Percentiles rank a stretch among this genome's conserved stretches.
These are phyloP conservation scores for Sugiyamaella novakii DNA, from an alignment of 1,139 yeast genomes.

Conservation along the genomic window DNA sequence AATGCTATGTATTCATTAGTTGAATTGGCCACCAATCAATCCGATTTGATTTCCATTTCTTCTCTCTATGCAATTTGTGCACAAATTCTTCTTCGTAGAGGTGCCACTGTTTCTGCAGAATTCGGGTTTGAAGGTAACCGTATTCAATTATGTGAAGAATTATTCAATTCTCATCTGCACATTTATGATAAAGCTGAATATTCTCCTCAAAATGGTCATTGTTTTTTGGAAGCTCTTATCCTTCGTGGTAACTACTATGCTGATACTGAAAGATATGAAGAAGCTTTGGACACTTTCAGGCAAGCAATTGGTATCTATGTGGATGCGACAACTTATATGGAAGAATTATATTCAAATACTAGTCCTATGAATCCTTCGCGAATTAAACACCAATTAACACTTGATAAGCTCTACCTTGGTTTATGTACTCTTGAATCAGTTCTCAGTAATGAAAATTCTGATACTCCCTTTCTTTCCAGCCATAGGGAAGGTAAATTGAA, in stretches of 20 bases:
- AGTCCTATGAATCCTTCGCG: conserved; percentile 1
- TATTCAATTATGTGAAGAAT: conserved; percentile 7
- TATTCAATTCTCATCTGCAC: conserved; percentile 11
- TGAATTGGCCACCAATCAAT: background rate
- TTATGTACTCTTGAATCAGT: conserved; percentile 12
- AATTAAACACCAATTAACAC: conserved; percentile 10
- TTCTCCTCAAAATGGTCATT: background rate
- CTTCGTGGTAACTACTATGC: conserved; percentile 12
- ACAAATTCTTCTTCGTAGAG: conserved; percentile 14
- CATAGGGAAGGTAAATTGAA: conserved; percentile 12
- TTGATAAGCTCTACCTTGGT: conserved; percentile 7
- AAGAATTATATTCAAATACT: background rate
- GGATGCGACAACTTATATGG: conserved; percentile 4
- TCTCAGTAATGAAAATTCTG: conserved; percentile 5
- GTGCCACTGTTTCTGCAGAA: conserved; percentile 13
- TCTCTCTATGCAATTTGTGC: conserved; percentile 18
- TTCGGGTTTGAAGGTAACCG: conserved; percentile 16
- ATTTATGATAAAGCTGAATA: conserved; percentile 5
- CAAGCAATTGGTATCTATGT: conserved; percentile 10
- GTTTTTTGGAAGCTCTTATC: conserved; percentile 11
- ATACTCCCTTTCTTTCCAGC: background rate
- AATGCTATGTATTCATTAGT: conserved; percentile 8
- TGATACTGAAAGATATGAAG: conserved; percentile 14
- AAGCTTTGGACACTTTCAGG: conserved; percentile 5
- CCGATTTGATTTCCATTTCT: conserved; percentile 3